Evolutionary conservation across 345 rosid species (phyloP).

Genomic region (Noccaea bulbosa): DNA sequence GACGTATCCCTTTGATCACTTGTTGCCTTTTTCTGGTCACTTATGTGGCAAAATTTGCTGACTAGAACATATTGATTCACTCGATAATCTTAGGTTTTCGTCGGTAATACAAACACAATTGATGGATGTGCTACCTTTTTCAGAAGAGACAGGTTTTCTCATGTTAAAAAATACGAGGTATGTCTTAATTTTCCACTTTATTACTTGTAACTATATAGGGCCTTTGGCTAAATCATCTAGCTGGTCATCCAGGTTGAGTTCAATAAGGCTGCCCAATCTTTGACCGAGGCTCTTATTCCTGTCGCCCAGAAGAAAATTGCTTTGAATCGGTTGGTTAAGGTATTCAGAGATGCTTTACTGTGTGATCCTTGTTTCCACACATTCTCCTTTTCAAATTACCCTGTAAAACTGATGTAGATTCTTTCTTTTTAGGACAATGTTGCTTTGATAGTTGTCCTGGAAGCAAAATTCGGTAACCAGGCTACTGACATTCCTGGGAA

Average conservation of each 20-base stretch:
- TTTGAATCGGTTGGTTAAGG: slow-evolving; percentile 88
- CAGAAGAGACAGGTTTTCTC: slow-evolving; percentile 92
- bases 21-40: slow-evolving; percentile 3
- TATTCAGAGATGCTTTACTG: slow-evolving; percentile 33
- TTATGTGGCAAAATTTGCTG: slow-evolving; percentile 18
- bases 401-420: slow-evolving; percentile 26
- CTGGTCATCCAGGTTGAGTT: slow-evolving; percentile 79
- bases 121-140: slow-evolving; percentile 99
- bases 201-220: slow-evolving; percentile 8
- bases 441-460: slow-evolving; percentile 87
- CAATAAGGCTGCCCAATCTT: slow-evolving; percentile 97
- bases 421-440: slow-evolving; percentile 71
- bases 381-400: slow-evolving; percentile 4
- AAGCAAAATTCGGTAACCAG: slow-evolving; percentile 89
- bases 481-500: slow-evolving; percentile 85
- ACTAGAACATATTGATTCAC: slow-evolving; percentile 18
- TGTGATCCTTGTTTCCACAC: slow-evolving; percentile 12
- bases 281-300: slow-evolving; percentile 89
- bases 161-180: slow-evolving; percentile 98
- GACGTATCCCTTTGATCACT: slow-evolving; percentile 2
- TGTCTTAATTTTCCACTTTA: slow-evolving; percentile 26
- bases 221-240: slow-evolving; percentile 29
- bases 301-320: slow-evolving; percentile 84
- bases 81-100: slow-evolving; percentile 60
- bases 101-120: slow-evolving; percentile 59